Percentiles rank a stretch among this genome's conserved stretches.
phyloP scores from a whole-genome alignment of 495 filamentous ascomycete species.

The Pseudotulostoma volvatum region DNA sequence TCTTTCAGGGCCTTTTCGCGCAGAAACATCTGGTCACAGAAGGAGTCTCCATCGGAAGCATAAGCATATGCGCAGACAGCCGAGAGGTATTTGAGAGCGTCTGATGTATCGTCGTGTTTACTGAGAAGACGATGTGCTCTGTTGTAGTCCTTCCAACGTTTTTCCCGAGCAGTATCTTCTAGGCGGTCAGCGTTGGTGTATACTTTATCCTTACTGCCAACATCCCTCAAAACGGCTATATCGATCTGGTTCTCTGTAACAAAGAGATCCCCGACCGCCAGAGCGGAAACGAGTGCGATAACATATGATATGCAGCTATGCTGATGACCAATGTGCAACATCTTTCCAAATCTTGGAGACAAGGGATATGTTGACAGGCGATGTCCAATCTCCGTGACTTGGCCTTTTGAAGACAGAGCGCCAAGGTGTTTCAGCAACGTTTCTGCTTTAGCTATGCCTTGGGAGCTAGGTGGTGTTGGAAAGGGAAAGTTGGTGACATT shows the following conservation, averaged over 20 bases:
- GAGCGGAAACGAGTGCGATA: constrained; percentile 71
- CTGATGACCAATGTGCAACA: constrained; percentile 71
- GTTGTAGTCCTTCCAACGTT: constrained; percentile 53
- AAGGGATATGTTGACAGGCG: constrained; percentile 79
- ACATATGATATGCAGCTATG: constrained; percentile 74
- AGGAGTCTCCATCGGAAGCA: constrained; percentile 47
- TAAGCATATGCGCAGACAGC: constrained; percentile 72
- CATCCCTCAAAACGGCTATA: constrained; percentile 24
- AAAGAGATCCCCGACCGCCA: constrained; percentile 80
- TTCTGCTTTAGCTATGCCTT: constrained; percentile 70
- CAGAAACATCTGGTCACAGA: constrained; percentile 71
- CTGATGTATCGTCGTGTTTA: constrained; percentile 63
- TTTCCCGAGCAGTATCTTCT: constrained; percentile 48
- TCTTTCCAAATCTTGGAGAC: constrained; percentile 77
- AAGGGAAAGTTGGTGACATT: constrained; percentile 95
- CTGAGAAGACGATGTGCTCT: constrained; percentile 63
- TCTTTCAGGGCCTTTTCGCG: constrained; percentile 74
- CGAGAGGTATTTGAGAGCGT: constrained; percentile 81
- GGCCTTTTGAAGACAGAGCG: constrained; percentile 48
- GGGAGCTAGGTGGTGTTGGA: constrained; percentile 72
- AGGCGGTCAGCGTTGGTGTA: constrained; percentile 50
- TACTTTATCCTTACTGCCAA: constrained; percentile 24
- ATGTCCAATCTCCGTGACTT: constrained; percentile 58
- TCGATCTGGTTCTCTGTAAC: constrained; percentile 69
- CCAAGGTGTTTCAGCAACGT: constrained; percentile 63